Evolutionary conservation across 2,329 filamentous ascomycete genomes (phyloP), one percentile per base, ranked within the genome.

Genomic region (Trichoderma koningii): DNA sequence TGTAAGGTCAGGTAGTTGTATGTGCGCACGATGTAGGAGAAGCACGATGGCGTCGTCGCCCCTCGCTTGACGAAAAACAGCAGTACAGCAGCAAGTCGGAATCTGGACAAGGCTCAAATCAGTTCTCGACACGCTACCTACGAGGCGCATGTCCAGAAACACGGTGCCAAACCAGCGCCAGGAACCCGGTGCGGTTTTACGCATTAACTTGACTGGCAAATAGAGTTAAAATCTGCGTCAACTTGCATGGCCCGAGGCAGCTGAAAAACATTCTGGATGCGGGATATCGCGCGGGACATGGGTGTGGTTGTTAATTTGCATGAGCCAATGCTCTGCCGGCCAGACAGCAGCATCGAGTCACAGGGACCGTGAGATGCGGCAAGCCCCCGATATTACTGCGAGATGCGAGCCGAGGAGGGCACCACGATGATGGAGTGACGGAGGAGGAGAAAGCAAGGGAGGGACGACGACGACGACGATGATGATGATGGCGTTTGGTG

Each of bases 201-300:
- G 52, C 60, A 55, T 55, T 47, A 42, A 55, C 41, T 63, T 21
- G 17, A 6, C 44, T 48, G 44, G 59, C 59, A 62, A 62, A 62
- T 62, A 62, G 59, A 62, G 59, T 53, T 45, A 53, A 53, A 53
- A 50, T 14, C 12, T 64, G 52, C 61, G 61, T 56, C 61, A 64
- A 64, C 51, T 64, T 50, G 53, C 53, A 45, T 57, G 62, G 38
- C 2, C 30, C 30, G 57, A 51, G 62, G 53, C 62, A 64, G 62
- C 62, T 64, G 62, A 64, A 64, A 55, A 64, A 57, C 42, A 30
- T 42, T 44, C 52, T 26, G 30, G 19, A 41, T 64, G 57, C 57
- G 47, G 57, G 57, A 51, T 42, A 61, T 61, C 47, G 57, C 30
- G 61, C 45, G 52, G 23, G 34, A 50, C 23, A 51, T 57, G 62